Base-by-base conservation (phyloP, 805 yeast species). In the Cyberlindnera mycetangii region DNA sequence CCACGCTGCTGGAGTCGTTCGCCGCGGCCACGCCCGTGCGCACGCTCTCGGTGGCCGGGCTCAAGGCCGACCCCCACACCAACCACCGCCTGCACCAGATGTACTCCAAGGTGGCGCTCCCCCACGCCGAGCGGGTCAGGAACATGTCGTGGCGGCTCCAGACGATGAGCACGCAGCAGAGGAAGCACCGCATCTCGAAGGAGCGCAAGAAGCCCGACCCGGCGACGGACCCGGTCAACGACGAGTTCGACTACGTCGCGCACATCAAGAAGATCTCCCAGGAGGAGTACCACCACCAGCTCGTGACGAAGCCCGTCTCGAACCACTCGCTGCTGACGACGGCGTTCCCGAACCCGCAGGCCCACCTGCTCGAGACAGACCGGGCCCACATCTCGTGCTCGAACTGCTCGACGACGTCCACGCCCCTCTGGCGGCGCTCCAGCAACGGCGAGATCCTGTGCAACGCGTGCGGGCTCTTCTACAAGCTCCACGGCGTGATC, bases 361-460 rank as follows among this genome's bases (percentile, higher is more conserved):
- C 33, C 28, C 44, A 42, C 43, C 35, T 43, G 18, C 32, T 43
- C 31, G 49, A 44, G 15, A 34, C 48, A 14, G n/a, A n/a, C 34
- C n/a, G n/a, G n/a, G n/a, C n/a, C n/a, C 37, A 48, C 11, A 49
- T 50, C 34, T 33, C 47, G 5, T 90, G 98, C 65, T 80, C 90
- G 15, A 90, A 90, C 66, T 92, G 98, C 66, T 82, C 83, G 52
- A 92, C 98, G 0, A 78, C 75, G 41, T 88, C 92, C 9, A 92
- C 97, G 0, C 98, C 97, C 2, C 64, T 92, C n/a, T 92, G 98
- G 98, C 72, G 98, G 53, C 74, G 97, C 37, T 86, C 89, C 53
- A 85, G 93, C 0, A 85, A 83, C 45, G 97, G 97, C 2, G 83
- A 86, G 55, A 89, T 96, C 0, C 68, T 92, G 47, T 92, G 98